Evolutionary conservation across 805 yeast species (phyloP).

Genomic region (Starmerella scarabaei): DNA sequence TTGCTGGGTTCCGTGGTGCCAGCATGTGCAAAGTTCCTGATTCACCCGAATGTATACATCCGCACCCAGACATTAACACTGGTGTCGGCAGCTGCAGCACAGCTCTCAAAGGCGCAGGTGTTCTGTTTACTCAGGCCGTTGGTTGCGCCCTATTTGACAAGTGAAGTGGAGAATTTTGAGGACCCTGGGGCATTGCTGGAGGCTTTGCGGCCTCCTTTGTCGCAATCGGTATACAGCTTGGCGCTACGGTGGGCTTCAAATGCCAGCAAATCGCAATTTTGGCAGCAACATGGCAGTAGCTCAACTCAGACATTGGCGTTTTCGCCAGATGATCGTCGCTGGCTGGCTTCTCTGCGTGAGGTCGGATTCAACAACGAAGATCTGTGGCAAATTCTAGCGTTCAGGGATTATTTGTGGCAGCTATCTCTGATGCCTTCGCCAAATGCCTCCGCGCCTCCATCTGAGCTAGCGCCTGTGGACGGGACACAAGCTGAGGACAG

Average conservation of each 20-base stretch:
- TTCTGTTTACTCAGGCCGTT: constrained; percentile 77
- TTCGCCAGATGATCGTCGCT: constrained; percentile 26
- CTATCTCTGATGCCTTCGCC: constrained; percentile 8
- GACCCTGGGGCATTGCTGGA: constrained; percentile 58
- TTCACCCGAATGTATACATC: constrained; percentile 84
- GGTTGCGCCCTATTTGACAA: constrained; percentile 58
- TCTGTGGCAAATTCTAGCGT: constrained; percentile 66
- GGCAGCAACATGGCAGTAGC: constrained; percentile 32
- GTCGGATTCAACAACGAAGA: constrained; percentile 65
- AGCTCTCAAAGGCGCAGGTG: constrained; percentile 60
- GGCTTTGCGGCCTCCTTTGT: constrained; percentile 46
- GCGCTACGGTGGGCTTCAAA: constrained; percentile 60
- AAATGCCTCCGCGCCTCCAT: neutral
- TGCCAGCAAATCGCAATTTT: constrained; percentile 52
- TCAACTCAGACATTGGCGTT: constrained; percentile 7
- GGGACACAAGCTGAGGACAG: neutral
- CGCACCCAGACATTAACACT: constrained; percentile 54
- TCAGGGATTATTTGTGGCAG: constrained; percentile 52
- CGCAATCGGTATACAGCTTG: constrained; percentile 50
- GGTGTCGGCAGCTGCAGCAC: constrained; percentile 47
- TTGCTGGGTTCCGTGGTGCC: constrained; percentile 42
- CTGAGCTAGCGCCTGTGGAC: constrained; percentile 1
- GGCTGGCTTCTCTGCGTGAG: constrained; percentile 58
- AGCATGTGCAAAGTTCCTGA: constrained; percentile 41
- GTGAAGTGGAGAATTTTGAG: constrained; percentile 57